phyloP scores from a whole-genome alignment of 805 yeast species.

The Metschnikowia shivogae region DNA sequence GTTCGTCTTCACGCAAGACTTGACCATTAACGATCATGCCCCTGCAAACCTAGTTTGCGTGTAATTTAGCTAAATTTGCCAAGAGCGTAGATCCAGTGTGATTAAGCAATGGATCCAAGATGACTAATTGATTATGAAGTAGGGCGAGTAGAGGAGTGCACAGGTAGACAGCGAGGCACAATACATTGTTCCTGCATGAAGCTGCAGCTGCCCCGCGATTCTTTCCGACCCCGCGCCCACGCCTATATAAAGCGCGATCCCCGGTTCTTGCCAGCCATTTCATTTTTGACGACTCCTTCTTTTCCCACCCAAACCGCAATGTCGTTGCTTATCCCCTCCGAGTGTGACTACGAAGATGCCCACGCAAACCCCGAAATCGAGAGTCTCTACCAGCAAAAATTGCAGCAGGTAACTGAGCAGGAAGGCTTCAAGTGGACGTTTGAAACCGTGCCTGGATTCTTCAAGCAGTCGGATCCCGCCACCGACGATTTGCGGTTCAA shows the following conservation, averaged over 20 bases:
- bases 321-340: constrained; percentile 24
- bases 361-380: constrained; percentile 16
- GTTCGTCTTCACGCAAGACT: constrained; percentile 40
- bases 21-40: constrained; percentile 14
- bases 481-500: constrained; percentile 48
- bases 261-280: not conserved
- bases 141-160: too few species aligned
- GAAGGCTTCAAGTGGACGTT: constrained; percentile 35
- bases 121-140: too few species aligned
- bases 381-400: constrained; percentile 6
- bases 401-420: constrained; percentile 5
- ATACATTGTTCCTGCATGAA: not conserved
- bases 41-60: constrained; percentile 9
- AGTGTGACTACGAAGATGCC: constrained; percentile 25
- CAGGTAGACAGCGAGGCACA: too few species aligned
- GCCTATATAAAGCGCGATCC: not conserved
- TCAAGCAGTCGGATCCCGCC: constrained; percentile 40
- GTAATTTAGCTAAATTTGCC: constrained; percentile 14
- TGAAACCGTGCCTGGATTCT: constrained; percentile 47
- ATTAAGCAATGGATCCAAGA: not conserved
- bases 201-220: not conserved
- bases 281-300: too few species aligned
- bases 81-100: too few species aligned
- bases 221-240: not conserved
- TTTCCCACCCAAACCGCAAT: not conserved